phyloP scores from a whole-genome alignment of 1,284 basidiomycete genomes.

The Ustilago crameri region DNA sequence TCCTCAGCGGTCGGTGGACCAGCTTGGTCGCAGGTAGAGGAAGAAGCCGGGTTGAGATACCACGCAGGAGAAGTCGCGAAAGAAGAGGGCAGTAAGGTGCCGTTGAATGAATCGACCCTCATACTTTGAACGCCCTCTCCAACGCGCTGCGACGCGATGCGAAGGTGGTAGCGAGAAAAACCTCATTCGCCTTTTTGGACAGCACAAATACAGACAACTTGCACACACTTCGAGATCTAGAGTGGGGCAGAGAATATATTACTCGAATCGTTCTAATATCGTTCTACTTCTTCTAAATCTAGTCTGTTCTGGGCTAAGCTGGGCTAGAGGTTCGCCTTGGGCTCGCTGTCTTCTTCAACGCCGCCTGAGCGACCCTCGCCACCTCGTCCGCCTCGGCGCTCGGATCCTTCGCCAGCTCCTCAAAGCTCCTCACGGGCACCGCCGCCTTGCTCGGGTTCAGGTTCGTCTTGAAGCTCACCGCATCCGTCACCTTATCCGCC shows the following conservation, averaged over 20 bases:
- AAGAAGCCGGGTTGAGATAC: too few relatives aligned
- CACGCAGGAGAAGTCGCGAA: too few relatives aligned
- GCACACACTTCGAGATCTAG: too few relatives aligned
- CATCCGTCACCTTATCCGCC: slow-evolving; percentile 75
- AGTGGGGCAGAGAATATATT: slow-evolving; percentile 6
- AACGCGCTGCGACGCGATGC: too few relatives aligned
- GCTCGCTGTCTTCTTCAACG: slow-evolving; percentile 26
- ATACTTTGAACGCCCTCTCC: too few relatives aligned
- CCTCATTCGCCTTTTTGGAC: too few relatives aligned
- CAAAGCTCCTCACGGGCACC: slow-evolving; percentile 66
- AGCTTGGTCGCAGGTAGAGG: background rate
- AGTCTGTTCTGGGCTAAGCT: background rate
- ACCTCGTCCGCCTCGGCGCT: slow-evolving; percentile 33
- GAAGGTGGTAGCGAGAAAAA: too few relatives aligned
- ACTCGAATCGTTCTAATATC: background rate
- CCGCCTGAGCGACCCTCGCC: slow-evolving; percentile 14
- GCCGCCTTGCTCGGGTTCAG: slow-evolving; percentile 71
- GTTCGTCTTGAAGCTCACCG: slow-evolving; percentile 77
- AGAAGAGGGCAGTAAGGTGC: too few relatives aligned
- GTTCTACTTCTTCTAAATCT: slow-evolving; percentile 4
- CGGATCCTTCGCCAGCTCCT: slow-evolving; percentile 44
- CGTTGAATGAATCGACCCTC: too few relatives aligned
- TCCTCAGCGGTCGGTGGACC: background rate
- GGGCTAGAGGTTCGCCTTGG: slow-evolving; percentile 33
- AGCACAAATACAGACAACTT: too few relatives aligned